Conservation (phyloP, 345 rosid species). For the Pseudoturritis turrita region DNA sequence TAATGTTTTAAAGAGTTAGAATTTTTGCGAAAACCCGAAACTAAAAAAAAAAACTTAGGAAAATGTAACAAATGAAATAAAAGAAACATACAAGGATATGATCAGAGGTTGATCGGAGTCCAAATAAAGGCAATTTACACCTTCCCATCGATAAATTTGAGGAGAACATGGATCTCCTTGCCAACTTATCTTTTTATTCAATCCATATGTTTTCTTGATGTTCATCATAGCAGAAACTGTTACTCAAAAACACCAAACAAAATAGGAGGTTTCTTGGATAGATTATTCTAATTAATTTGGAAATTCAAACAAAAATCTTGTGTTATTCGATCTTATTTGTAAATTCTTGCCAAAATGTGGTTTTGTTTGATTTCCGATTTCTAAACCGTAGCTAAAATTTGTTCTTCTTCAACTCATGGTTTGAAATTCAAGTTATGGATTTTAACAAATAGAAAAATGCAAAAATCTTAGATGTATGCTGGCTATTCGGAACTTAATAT, state of each 20-base stretch:
- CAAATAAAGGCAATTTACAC: constrained; percentile 34
- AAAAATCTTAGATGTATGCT: background rate
- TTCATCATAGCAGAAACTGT: constrained; percentile 40
- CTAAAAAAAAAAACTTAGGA: background rate
- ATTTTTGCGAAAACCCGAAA: background rate
- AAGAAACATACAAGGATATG: constrained; percentile 41
- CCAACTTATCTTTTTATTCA: constrained; percentile 34
- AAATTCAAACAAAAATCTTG: background rate
- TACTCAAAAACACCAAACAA: background rate
- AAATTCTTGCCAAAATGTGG: background rate
- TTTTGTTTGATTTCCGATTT: background rate
- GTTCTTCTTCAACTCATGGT: background rate
- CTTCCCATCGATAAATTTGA: constrained; percentile 36
- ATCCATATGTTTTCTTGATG: constrained; percentile 43
- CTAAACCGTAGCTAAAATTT: background rate
- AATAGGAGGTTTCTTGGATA: background rate
- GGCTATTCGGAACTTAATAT: too few species aligned
- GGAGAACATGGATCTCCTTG: constrained; percentile 59
- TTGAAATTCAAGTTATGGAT: background rate
- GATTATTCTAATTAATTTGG: background rate
- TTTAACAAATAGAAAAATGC: background rate
- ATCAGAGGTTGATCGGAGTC: constrained; percentile 29
- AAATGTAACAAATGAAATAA: background rate
- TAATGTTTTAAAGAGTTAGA: background rate
- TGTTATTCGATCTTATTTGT: background rate